Evolutionary conservation across 2,329 filamentous ascomycete genomes (phyloP), one percentile per base, ranked within the genome.

Genomic region (Herpotrichia juniperi): DNA sequence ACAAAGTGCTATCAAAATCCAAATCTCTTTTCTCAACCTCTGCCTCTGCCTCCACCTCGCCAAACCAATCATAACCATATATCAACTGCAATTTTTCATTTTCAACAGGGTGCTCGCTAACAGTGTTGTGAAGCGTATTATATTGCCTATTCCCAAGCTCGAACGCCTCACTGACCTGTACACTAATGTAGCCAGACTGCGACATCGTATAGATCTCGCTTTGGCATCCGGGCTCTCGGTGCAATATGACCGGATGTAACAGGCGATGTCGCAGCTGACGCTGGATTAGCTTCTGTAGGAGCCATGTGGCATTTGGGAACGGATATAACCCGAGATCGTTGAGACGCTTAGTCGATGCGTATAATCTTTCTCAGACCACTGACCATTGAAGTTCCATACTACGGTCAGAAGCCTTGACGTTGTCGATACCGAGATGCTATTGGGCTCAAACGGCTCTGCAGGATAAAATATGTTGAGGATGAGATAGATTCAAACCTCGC

Each of bases 51-150:
- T 61, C 53, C 46, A 58, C 42, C n/a, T 53, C 43, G 14, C 58
- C 58, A 14, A 19, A 58, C 58, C 58, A 61, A 42, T 25, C 46
- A 46, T 31, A 42, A 4, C 49, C 39, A 40, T 61, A 61, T n/a
- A 16, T 45, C 34, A 58, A 21, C 40, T 21, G 9, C 22, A 61
- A 40, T 39, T 19, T 22, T 14, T 51, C 58, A 10, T 58, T 25
- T 1, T 17, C 42, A 16, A 50, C 46, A 17, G 42, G 10, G 42
- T 61, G 58, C 16, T 51, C 32, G 42, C 58, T 61, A 14, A 35
- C 32, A 26, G 42, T 52, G 14, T 56, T 54, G 14, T 48, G 43
- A 32, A 58, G 46, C 10, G 58, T 53, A 45, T 57, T 45, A 32
- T 53, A 53, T 5, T 28, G 19, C 28, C 32, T 48, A 22, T 52